phyloP scores from a whole-genome alignment of 306 rosid species.

The apple (Malus domestica) region ASM211411v1 NC_041801.1:25778001-25778500 shows the following conservation, averaged over 20 bases:
- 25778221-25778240: conserved; percentile 31
- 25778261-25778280: conserved; percentile 32
- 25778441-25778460: conserved; percentile 40
- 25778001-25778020: conserved; percentile 31
- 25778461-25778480: conserved; percentile 46
- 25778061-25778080: conserved; percentile 33
- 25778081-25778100: conserved; percentile 42
- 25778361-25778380: conserved; percentile 32
- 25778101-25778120: conserved; percentile 38
- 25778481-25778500: conserved; percentile 27
- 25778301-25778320: conserved; percentile 45
- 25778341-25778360: conserved; percentile 34
- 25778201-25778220: conserved; percentile 20
- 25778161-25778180: conserved; percentile 26
- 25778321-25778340: conserved; percentile 38
- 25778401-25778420: conserved; percentile 37
- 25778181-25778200: conserved; percentile 22
- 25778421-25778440: conserved; percentile 30
- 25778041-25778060: conserved; percentile 39
- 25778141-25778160: conserved; percentile 28
- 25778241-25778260: conserved; percentile 33
- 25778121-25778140: conserved; percentile 25
- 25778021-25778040: conserved; percentile 37
- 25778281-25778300: conserved; percentile 36
- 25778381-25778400: conserved; percentile 27